These are phyloP conservation scores for Cercophora scortea DNA, from an alignment of 495 filamentous ascomycete species.

Conservation along the genomic window DNA sequence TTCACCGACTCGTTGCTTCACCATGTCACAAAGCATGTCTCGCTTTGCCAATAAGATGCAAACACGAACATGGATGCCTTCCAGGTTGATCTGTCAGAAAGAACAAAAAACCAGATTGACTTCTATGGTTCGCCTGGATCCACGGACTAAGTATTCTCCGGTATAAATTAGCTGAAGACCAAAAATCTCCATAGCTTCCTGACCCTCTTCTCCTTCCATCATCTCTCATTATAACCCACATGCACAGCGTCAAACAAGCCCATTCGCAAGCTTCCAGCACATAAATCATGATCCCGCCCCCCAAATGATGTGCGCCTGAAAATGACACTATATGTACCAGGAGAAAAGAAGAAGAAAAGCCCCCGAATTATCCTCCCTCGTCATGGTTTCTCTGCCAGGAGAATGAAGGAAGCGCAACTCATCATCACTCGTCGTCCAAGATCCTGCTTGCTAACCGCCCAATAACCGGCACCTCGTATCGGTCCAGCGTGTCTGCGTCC, in stretches of 20 bases:
- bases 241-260: neutral
- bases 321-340: neutral
- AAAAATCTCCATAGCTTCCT: too few species aligned
- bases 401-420: conserved; percentile 44
- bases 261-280: neutral
- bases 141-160: too few species aligned
- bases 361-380: neutral
- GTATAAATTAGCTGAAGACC: too few species aligned
- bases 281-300: neutral
- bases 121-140: too few species aligned
- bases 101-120: too few species aligned
- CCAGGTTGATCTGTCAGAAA: too few species aligned
- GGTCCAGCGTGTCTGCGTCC: conserved; percentile 87
- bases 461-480: conserved; percentile 83
- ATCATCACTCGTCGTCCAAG: conserved; percentile 93
- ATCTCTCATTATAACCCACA: conserved; percentile 1
- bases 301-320: neutral
- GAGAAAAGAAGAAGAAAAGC: neutral
- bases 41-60: too few species aligned
- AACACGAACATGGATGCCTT: too few species aligned
- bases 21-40: too few species aligned
- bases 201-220: neutral
- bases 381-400: too few species aligned
- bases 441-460: conserved; percentile 79
- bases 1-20: too few species aligned